These are phyloP conservation scores for Eucalyptus pauciflora DNA, from an alignment of 345 rosid species.

Conservation along the genomic window DNA sequence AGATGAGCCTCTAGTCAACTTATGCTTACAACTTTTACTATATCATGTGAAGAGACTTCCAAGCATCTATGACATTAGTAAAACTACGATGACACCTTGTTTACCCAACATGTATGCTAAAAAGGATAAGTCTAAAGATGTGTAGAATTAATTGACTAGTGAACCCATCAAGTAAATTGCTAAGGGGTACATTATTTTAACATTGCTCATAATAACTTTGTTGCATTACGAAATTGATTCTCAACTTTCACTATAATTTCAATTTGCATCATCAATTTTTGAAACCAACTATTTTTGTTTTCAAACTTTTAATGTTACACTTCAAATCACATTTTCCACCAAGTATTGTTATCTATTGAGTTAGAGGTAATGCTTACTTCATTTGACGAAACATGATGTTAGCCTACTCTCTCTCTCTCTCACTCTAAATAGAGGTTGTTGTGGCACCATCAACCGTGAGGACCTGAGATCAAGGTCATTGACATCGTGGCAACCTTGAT, in stretches of 20 bases:
- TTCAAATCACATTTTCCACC: neutral
- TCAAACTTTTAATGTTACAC: neutral
- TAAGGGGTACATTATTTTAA: neutral
- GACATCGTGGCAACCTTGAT: neutral
- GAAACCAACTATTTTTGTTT: neutral
- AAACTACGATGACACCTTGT: neutral
- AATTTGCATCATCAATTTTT: neutral
- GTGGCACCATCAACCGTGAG: neutral
- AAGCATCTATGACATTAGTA: neutral
- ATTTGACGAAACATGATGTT: neutral
- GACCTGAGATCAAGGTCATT: neutral
- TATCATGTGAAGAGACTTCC: neutral
- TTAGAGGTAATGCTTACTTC: neutral
- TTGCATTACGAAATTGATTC: rapidly evolving
- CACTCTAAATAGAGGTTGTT: neutral
- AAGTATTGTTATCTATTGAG: neutral
- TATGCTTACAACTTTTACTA: neutral
- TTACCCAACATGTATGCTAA: neutral
- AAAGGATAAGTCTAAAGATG: neutral
- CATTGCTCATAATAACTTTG: neutral
- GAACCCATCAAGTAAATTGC: no score
- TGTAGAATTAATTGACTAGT: no score
- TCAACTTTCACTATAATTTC: neutral
- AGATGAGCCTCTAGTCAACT: neutral
- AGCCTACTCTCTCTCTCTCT: neutral